These are phyloP conservation scores for Penicillium robsamsonii DNA, from an alignment of 495 filamentous ascomycete genomes.

Conservation along the genomic window DNA sequence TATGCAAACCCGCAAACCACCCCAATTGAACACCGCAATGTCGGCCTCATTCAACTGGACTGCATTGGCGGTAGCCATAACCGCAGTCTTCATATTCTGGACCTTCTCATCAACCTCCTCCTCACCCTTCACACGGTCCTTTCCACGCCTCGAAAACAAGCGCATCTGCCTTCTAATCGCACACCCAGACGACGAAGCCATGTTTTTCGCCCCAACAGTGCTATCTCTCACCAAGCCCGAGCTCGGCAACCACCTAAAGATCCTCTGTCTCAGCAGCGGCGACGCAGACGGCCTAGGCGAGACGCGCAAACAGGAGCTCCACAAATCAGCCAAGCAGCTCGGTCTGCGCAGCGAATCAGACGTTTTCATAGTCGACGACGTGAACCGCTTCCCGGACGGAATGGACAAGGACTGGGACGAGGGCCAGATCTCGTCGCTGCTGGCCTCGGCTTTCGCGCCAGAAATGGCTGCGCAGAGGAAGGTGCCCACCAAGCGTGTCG, in stretches of 20 bases:
- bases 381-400: slow-evolving; percentile 75
- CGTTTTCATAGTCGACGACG: slow-evolving; percentile 78
- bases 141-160: slow-evolving; percentile 73
- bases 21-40: slow-evolving; percentile 13
- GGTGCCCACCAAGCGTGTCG: slow-evolving; percentile 19
- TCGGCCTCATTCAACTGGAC: slow-evolving; percentile 27
- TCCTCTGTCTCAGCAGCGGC: slow-evolving; percentile 86
- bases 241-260: slow-evolving; percentile 84
- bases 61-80: slow-evolving; percentile 33
- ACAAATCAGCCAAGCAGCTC: slow-evolving; percentile 69
- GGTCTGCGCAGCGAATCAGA: slow-evolving; percentile 71
- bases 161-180: slow-evolving; percentile 88
- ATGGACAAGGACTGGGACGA: slow-evolving; percentile 76
- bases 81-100: slow-evolving; percentile 44
- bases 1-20: neutral
- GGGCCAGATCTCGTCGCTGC: slow-evolving; percentile 62
- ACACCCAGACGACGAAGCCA: slow-evolving; percentile 97
- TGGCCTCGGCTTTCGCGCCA: slow-evolving; percentile 68
- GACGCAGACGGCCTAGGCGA: slow-evolving; percentile 85
- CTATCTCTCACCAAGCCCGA: slow-evolving; percentile 71
- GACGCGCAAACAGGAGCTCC: slow-evolving; percentile 76
- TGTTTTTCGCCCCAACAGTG: slow-evolving; percentile 95
- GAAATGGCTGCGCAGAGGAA: slow-evolving; percentile 40
- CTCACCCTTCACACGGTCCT: slow-evolving; percentile 62
- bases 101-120: slow-evolving; percentile 51